A percentile compares a stretch with the other conserved stretches of the same genome.
phyloP scores from a whole-genome alignment of 1,284 basidiomycete genomes.

The Puccinia horiana region DNA sequence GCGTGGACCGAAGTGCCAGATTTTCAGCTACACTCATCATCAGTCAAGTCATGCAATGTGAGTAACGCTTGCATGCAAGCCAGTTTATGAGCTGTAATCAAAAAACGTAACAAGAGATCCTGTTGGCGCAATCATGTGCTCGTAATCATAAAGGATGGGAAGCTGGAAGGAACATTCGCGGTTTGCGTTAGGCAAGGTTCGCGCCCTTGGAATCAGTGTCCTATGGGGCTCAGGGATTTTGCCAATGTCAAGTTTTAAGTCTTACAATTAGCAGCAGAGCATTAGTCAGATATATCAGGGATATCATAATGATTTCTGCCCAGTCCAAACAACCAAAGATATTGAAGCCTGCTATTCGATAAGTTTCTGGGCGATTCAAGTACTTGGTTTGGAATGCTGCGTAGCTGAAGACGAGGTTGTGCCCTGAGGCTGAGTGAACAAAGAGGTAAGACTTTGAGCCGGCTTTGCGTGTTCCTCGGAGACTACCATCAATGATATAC shows the following conservation, averaged over 20 bases:
- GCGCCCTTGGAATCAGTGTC: neutral
- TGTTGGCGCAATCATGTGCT: neutral
- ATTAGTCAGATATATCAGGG: neutral
- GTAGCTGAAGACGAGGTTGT: conserved; percentile 15
- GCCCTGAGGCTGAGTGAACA: neutral
- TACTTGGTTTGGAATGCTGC: conserved; percentile 30
- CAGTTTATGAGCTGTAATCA: neutral
- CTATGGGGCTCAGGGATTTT: neutral
- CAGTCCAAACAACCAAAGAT: conserved; percentile 13
- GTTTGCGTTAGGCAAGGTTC: neutral
- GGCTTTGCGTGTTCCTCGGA: neutral
- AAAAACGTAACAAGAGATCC: neutral
- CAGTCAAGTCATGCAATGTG: neutral
- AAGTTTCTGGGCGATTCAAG: conserved; percentile 21
- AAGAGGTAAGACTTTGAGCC: neutral
- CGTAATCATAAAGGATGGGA: neutral
- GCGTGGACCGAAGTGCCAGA: neutral
- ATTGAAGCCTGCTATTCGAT: neutral
- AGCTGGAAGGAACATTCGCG: too few relatives aligned
- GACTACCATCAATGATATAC: neutral
- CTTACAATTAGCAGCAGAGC: neutral
- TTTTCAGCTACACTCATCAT: neutral
- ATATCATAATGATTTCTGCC: neutral
- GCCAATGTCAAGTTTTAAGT: neutral
- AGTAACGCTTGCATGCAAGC: neutral